Conservation (phyloP, 2,329 filamentous ascomycete genomes). For the Saccharata proteae region DNA sequence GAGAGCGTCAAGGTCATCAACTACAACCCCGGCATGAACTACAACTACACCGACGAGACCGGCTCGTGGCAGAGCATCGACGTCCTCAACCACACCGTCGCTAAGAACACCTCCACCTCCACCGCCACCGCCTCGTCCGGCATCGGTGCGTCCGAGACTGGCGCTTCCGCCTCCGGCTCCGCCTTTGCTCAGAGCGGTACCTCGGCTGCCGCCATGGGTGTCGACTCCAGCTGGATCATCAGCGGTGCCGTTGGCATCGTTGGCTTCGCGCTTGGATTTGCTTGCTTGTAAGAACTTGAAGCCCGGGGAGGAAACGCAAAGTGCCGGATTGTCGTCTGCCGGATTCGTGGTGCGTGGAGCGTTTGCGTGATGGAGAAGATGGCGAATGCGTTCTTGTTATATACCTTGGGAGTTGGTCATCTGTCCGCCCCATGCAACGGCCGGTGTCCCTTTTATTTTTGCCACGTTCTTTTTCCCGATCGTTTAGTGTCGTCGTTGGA, state of each 20-base stretch:
- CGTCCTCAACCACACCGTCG: constrained; percentile 15
- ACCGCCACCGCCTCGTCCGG: background rate
- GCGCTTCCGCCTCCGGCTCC: background rate
- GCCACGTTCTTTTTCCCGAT: no score
- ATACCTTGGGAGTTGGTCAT: no score
- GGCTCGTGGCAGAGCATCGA: constrained; percentile 39
- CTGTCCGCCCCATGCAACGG: no score
- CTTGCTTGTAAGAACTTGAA: constrained; percentile 8
- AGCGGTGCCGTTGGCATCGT: constrained; percentile 4
- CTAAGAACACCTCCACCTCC: constrained; percentile 4
- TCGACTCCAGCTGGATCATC: constrained; percentile 4
- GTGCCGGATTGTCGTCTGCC: no score
- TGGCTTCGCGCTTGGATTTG: constrained; percentile 7
- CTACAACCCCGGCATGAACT: constrained; percentile 38
- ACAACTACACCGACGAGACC: constrained; percentile 37
- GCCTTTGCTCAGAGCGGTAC: constrained; percentile 4
- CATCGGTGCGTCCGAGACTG: background rate
- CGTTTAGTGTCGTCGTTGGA: no score
- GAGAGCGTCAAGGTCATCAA: constrained; percentile 39
- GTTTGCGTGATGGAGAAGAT: no score
- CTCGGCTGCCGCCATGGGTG: constrained; percentile 1
- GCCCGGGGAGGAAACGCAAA: no score
- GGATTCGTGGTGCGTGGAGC: no score
- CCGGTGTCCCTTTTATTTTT: no score
- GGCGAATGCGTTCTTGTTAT: no score